phyloP scores from a whole-genome alignment of 768 basidiomycete genomes.

The Calocera cornea region DNA sequence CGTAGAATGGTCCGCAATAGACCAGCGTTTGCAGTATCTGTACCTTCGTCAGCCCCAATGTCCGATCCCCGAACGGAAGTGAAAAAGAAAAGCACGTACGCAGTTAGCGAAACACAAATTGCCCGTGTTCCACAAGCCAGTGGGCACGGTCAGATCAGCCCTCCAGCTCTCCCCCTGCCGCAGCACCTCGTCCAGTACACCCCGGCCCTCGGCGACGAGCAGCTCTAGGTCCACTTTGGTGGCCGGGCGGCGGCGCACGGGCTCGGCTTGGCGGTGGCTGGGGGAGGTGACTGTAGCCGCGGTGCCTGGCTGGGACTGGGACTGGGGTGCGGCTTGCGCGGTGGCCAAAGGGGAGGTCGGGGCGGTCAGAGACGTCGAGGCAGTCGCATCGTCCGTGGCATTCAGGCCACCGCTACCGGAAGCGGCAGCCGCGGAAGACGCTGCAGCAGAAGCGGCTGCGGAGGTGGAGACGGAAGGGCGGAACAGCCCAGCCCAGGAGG shows the following conservation, averaged over 20 bases:
- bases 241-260: not conserved
- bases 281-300: not conserved
- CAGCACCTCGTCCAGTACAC: not conserved
- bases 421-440: not conserved
- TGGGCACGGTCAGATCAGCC: not conserved
- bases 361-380: not conserved
- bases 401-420: too few species aligned
- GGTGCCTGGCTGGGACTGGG: not conserved
- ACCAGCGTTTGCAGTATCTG: slow-evolving; percentile 72
- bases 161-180: not conserved
- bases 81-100: too few species aligned
- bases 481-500: not conserved
- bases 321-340: not conserved
- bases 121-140: slow-evolving; percentile 47
- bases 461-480: not conserved
- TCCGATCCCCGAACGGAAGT: too few species aligned
- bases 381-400: too few species aligned
- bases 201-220: not conserved
- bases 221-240: not conserved
- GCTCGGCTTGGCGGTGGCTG: not conserved
- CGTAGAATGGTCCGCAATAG: slow-evolving; percentile 77
- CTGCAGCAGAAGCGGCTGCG: not conserved
- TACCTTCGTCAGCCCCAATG: too few species aligned
- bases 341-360: not conserved
- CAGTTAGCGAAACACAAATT: slow-evolving; percentile 98